Evolutionary conservation across 2,329 filamentous ascomycete genomes (phyloP).

Genomic region (Juglanconis juglandina): DNA sequence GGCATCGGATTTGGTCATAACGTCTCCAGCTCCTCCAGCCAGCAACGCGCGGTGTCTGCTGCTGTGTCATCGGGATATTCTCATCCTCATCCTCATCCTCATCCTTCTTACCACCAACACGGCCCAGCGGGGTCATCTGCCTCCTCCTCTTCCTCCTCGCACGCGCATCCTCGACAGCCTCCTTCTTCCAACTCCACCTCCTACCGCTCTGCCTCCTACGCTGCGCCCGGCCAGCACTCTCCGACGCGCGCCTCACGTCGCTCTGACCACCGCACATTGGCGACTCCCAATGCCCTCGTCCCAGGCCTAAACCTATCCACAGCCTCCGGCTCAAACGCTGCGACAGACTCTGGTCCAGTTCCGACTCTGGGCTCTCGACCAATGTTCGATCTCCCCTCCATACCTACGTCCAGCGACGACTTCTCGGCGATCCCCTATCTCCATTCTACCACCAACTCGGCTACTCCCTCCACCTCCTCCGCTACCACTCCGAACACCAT

Average conservation of each 20-base stretch:
- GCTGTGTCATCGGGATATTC: slow-evolving; percentile 5
- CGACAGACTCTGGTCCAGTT: not conserved
- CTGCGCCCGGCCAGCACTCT: not conserved
- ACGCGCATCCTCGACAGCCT: not conserved
- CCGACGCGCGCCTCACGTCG: not conserved
- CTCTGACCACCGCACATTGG: slow-evolving; percentile 1
- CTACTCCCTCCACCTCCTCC: not conserved
- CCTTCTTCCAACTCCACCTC: not conserved
- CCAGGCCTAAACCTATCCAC: slow-evolving; percentile 2
- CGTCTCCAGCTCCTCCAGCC: not conserved
- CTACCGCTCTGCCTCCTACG: not conserved
- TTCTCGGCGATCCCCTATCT: slow-evolving; percentile 18
- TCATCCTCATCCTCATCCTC: not conserved
- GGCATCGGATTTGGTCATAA: not conserved
- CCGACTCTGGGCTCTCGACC: not conserved
- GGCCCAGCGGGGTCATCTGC: slow-evolving; percentile 1
- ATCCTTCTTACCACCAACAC: not conserved
- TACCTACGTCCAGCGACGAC: slow-evolving; percentile 19
- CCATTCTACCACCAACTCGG: not conserved
- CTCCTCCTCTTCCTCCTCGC: not conserved
- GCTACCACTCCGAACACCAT: slow-evolving; percentile 23
- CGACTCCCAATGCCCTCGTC: slow-evolving; percentile 2
- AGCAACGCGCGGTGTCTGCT: slow-evolving; percentile 6
- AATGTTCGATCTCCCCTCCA: slow-evolving; percentile 17
- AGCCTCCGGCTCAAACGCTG: slow-evolving; percentile 3